phyloP scores from a whole-genome alignment of 2,329 filamentous ascomycete species.

The Cladophialophora carrionii region DNA sequence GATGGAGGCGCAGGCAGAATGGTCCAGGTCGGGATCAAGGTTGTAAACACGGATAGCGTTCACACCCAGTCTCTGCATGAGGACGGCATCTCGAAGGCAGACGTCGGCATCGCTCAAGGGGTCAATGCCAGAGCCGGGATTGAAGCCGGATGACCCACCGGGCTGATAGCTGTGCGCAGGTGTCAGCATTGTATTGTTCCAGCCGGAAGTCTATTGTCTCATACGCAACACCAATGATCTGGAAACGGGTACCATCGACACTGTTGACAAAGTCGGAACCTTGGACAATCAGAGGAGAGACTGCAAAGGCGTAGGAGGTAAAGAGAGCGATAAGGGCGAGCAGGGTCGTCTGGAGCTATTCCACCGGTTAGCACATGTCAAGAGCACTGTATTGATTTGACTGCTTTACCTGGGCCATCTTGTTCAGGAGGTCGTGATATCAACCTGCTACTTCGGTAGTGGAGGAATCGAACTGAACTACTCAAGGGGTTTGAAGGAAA shows the following conservation, averaged over 20 bases:
- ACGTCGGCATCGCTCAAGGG: constrained; percentile 60
- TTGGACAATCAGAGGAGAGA: constrained; percentile 60
- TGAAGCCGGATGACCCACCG: constrained; percentile 63
- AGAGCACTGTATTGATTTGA: background rate
- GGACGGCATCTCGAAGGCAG: constrained; percentile 65
- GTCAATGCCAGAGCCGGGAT: constrained; percentile 54
- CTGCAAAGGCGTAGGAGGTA: constrained; percentile 54
- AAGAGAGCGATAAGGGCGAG: constrained; percentile 47
- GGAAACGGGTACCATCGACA: constrained; percentile 61
- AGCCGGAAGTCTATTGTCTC: constrained; percentile 33
- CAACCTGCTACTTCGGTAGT: constrained; percentile 2
- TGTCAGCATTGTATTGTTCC: constrained; percentile 26
- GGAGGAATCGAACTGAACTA: constrained; percentile 16
- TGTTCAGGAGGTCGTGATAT: constrained; percentile 5
- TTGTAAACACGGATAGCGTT: constrained; percentile 70
- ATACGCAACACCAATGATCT: constrained; percentile 66
- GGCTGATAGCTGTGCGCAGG: constrained; percentile 59
- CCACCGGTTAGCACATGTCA: constrained; percentile 15
- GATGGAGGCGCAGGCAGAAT: constrained; percentile 65
- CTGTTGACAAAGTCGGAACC: constrained; percentile 66
- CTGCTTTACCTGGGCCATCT: constrained; percentile 33
- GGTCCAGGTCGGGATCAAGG: constrained; percentile 61
- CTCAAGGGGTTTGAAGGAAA: constrained; percentile 6
- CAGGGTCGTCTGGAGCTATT: constrained; percentile 31
- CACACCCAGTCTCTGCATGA: constrained; percentile 65